Percentiles rank a stretch among this genome's conserved stretches.
phyloP scores from a whole-genome alignment of 441 rosid genomes.

The Hura crepitans region DNA sequence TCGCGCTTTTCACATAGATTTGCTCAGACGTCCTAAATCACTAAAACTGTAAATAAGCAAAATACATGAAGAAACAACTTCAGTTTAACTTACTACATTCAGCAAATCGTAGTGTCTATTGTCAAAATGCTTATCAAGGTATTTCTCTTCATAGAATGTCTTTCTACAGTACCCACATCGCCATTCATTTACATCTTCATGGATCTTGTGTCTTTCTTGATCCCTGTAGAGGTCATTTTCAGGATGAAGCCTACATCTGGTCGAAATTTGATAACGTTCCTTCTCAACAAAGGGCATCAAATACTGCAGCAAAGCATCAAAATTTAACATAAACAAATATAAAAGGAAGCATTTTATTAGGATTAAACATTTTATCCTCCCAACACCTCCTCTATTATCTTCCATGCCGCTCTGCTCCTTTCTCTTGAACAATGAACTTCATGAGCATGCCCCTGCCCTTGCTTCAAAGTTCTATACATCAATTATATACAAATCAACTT shows the following conservation, averaged over 20 bases:
- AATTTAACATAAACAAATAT: neutral
- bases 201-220: conserved; percentile 83
- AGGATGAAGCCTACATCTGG: conserved; percentile 75
- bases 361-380: conserved; percentile 5
- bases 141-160: conserved; percentile 66
- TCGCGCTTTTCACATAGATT: neutral
- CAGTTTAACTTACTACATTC: conserved; percentile 53
- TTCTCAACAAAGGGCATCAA: conserved; percentile 81
- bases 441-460: conserved; percentile 32
- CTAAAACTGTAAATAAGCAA: neutral
- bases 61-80: conserved; percentile 20
- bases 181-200: conserved; percentile 71
- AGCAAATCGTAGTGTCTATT: conserved; percentile 66
- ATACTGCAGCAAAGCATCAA: conserved; percentile 46
- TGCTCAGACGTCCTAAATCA: neutral
- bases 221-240: conserved; percentile 74
- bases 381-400: conserved; percentile 71
- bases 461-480: conserved; percentile 34
- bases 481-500: conserved; percentile 7
- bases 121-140: conserved; percentile 79
- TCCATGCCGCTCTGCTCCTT: conserved; percentile 84
- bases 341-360: neutral
- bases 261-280: conserved; percentile 53
- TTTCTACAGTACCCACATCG: conserved; percentile 88
- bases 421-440: conserved; percentile 95